phyloP scores from a whole-genome alignment of 768 basidiomycete genomes.

The Boletus rubroflammeus region DNA sequence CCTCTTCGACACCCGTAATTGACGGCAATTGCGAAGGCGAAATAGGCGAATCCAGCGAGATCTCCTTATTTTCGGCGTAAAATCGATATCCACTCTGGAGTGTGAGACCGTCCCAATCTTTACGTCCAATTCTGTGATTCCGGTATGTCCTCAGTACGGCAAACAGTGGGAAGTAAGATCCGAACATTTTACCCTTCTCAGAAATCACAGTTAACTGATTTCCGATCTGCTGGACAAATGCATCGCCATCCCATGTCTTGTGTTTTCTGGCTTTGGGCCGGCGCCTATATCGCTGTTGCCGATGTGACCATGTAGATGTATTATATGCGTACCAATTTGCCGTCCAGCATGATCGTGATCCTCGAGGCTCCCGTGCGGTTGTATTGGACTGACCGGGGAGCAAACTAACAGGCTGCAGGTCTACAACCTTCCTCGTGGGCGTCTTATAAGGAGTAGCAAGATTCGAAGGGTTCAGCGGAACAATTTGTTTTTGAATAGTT shows the following conservation, averaged over 20 bases:
- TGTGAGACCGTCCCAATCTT: conserved; percentile 54
- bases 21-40: conserved; percentile 50
- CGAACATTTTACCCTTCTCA: conserved; percentile 67
- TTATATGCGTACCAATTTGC: conserved; percentile 57
- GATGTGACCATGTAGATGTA: not conserved
- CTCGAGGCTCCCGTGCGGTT: conserved; percentile 6
- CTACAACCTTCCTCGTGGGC: conserved; percentile 32
- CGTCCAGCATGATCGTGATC: conserved; percentile 49
- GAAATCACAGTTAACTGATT: conserved; percentile 59
- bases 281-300: conserved; percentile 46
- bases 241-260: conserved; percentile 85
- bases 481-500: conserved; percentile 29
- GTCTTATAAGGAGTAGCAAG: conserved; percentile 19
- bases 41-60: conserved; percentile 56
- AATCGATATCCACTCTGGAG: conserved; percentile 40
- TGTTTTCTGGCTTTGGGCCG: conserved; percentile 71
- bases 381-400: conserved; percentile 20
- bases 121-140: conserved; percentile 54
- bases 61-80: conserved; percentile 55
- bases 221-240: conserved; percentile 50
- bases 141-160: conserved; percentile 3
- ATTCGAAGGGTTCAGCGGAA: conserved; percentile 31
- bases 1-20: conserved; percentile 33
- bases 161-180: not conserved
- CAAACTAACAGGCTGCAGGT: conserved; percentile 40